A percentile compares a stretch with the other conserved stretches of the same genome.
Conservation (phyloP, 1,284 basidiomycete species). For the Takashimella koratensis region DNA sequence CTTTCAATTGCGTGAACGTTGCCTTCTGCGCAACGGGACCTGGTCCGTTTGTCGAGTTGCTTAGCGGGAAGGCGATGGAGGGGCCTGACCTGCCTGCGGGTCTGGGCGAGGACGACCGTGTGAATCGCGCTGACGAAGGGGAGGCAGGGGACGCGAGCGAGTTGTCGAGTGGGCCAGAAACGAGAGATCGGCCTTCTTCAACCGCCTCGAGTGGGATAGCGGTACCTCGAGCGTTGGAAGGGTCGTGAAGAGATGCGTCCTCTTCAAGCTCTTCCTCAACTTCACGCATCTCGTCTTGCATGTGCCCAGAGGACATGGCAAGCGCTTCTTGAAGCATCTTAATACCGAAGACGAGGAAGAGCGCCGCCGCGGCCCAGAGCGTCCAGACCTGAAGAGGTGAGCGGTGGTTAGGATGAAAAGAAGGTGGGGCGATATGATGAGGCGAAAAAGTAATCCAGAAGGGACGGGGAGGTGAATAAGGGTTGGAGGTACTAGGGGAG, state of each 20-base stretch:
- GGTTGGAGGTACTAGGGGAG: neutral
- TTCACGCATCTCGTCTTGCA: constrained; percentile 88
- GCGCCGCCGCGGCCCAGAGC: constrained; percentile 60
- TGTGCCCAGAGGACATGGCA: constrained; percentile 66
- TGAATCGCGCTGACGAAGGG: constrained; percentile 2
- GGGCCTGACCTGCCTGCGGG: constrained; percentile 10
- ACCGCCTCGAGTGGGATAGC: constrained; percentile 38
- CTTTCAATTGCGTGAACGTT: constrained; percentile 46
- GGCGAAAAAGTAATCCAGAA: neutral
- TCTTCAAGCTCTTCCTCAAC: constrained; percentile 76
- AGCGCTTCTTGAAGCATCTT: constrained; percentile 80
- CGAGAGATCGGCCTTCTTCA: constrained; percentile 33
- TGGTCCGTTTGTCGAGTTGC: neutral
- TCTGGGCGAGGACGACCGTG: constrained; percentile 9
- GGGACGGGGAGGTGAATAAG: neutral
- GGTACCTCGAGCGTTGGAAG: constrained; percentile 23
- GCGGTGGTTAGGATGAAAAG: neutral
- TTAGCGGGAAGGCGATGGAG: constrained; percentile 23
- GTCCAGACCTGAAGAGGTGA: constrained; percentile 34
- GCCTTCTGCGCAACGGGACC: constrained; percentile 7
- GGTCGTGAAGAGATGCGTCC: constrained; percentile 39
- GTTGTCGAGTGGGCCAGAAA: constrained; percentile 8
- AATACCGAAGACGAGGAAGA: constrained; percentile 81
- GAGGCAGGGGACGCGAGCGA: constrained; percentile 7
- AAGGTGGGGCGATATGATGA: neutral